phyloP scores from a whole-genome alignment of 352 stramenopile genomes.

The Phytophthora pisi region DNA sequence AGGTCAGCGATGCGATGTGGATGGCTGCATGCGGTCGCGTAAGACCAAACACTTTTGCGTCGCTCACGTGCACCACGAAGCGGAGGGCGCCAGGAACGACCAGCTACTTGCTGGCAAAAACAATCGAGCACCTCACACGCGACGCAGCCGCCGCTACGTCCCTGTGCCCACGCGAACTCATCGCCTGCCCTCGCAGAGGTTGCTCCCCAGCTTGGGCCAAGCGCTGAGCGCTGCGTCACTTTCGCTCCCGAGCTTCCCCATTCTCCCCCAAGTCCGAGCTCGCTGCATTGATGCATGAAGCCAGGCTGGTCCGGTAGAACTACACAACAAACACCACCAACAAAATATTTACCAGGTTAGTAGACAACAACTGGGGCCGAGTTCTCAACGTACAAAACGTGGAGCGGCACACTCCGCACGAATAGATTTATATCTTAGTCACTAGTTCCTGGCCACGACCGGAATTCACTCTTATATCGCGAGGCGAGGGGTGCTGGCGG shows the following conservation, averaged over 20 bases:
- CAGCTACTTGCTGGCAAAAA: slow-evolving; percentile 17
- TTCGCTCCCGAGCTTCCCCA: slow-evolving; percentile 51
- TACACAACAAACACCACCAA: background rate
- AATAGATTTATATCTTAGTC: slow-evolving; percentile 28
- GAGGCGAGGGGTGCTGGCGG: slow-evolving; percentile 26
- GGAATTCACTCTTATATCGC: slow-evolving; percentile 34
- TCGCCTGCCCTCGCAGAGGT: slow-evolving; percentile 10
- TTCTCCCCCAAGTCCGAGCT: slow-evolving; percentile 14
- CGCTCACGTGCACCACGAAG: slow-evolving; percentile 53
- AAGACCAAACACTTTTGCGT: slow-evolving; percentile 76
- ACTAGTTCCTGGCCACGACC: slow-evolving; percentile 28
- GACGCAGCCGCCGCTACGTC: slow-evolving; percentile 20
- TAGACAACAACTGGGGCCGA: background rate
- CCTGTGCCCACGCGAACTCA: slow-evolving; percentile 14
- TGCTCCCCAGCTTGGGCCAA: slow-evolving; percentile 55
- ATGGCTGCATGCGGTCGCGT: slow-evolving; percentile 65
- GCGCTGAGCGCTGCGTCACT: slow-evolving; percentile 51
- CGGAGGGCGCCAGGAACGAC: slow-evolving; percentile 1
- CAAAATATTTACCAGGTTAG: background rate
- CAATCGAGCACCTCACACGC: slow-evolving; percentile 5
- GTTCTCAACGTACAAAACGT: background rate
- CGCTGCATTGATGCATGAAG: slow-evolving; percentile 10
- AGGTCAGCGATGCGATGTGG: slow-evolving; percentile 68
- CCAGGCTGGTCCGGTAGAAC: background rate
- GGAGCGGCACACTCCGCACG: slow-evolving; percentile 1